Conservation (phyloP, 768 basidiomycete genomes). For the Pholiota conissans region DNA sequence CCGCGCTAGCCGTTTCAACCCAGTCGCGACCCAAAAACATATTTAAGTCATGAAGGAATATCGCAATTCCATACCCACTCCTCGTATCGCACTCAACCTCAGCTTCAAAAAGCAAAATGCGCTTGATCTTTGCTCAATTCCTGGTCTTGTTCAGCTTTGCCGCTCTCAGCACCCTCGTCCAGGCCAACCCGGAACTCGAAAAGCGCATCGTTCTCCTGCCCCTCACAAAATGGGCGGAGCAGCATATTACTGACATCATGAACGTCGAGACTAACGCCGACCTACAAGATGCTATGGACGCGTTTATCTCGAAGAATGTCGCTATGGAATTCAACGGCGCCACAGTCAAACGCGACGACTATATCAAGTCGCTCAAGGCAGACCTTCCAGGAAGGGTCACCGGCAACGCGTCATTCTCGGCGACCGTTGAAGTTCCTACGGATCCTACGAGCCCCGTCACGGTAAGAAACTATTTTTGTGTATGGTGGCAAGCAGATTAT, state of each 20-base stretch:
- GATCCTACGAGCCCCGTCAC: constrained; percentile 3
- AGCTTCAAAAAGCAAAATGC: not conserved
- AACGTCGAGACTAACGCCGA: constrained; percentile 5
- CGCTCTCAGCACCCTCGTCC: not conserved
- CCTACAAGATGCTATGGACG: constrained; percentile 9
- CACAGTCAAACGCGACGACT: constrained; percentile 8
- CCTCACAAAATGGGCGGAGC: constrained; percentile 1
- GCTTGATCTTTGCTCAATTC: not conserved
- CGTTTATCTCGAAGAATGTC: constrained; percentile 11
- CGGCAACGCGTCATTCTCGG: constrained; percentile 5
- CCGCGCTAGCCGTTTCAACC: not conserved
- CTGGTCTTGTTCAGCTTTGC: not conserved
- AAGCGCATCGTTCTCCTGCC: constrained; percentile 4
- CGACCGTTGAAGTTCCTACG: constrained; percentile 10
- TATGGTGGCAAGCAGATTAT: too few relatives aligned
- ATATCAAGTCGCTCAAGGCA: constrained; percentile 2
- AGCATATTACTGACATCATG: constrained; percentile 4
- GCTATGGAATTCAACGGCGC: constrained; percentile 6
- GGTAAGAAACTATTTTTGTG: not conserved
- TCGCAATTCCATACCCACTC: too few relatives aligned
- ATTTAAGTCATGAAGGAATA: not conserved
- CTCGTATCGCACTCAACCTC: not conserved
- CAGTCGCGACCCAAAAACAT: not conserved
- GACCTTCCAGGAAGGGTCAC: not conserved
- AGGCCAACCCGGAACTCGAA: not conserved